Conservation (phyloP, 331 rosid genomes). For the Malus hybrid region DNA sequence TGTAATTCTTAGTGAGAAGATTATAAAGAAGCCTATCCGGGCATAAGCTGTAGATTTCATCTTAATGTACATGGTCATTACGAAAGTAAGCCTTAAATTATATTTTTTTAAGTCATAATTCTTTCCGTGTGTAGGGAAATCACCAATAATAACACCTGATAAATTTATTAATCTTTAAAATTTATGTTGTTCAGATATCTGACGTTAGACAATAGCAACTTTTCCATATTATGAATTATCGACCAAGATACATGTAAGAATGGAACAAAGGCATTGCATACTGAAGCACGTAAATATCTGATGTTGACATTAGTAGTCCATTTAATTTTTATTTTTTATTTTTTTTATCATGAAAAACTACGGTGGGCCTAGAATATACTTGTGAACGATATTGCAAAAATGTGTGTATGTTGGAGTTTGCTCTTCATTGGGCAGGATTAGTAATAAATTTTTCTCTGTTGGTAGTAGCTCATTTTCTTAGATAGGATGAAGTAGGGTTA, state of each 20-base stretch:
- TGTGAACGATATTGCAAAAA: neutral
- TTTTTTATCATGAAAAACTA: neutral
- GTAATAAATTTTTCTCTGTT: neutral
- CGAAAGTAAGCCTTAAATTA: neutral
- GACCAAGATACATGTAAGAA: neutral
- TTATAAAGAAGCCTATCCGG: neutral
- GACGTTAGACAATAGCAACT: neutral
- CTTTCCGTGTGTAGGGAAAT: neutral
- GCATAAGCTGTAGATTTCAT: neutral
- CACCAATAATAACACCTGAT: neutral
- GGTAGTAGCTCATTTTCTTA: neutral
- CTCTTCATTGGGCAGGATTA: neutral
- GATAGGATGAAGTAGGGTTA: neutral
- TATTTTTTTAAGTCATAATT: no score
- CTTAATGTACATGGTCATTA: neutral
- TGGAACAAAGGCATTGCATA: neutral
- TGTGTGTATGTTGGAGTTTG: neutral
- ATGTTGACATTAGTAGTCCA: neutral
- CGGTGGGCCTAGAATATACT: neutral
- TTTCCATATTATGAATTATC: neutral
- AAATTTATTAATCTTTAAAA: no score
- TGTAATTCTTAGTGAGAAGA: neutral
- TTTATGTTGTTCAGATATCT: neutral
- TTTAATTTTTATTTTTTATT: no score
- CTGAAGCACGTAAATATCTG: neutral